Conservation (phyloP, 768 basidiomycete genomes). For the Lactifluus echinatus region DNA sequence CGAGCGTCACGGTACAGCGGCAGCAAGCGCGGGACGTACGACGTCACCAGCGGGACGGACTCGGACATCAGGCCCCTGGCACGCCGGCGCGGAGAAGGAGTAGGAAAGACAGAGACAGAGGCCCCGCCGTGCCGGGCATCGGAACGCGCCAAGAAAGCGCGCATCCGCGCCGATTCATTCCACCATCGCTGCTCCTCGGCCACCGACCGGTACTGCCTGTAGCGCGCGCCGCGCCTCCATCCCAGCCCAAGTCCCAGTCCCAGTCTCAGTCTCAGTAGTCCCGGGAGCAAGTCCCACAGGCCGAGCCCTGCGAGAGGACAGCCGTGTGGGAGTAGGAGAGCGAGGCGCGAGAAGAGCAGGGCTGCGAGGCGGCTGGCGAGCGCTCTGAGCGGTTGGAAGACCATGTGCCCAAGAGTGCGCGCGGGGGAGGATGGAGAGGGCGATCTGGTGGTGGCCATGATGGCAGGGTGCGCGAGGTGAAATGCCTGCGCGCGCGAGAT, state of each 20-base stretch:
- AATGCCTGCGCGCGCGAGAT: conserved; percentile 1
- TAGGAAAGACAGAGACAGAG: too few species aligned
- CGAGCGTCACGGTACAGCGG: conserved; percentile 30
- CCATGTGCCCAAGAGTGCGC: conserved; percentile 9
- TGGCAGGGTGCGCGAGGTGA: neutral
- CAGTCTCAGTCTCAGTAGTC: too few species aligned
- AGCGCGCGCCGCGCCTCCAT: too few species aligned
- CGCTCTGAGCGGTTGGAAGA: conserved; percentile 5
- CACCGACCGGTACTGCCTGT: conserved; percentile 22
- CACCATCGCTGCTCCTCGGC: conserved; percentile 28
- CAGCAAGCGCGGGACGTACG: conserved; percentile 33
- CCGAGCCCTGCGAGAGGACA: too few species aligned
- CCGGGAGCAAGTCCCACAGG: conserved; percentile 11
- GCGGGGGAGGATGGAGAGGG: neutral
- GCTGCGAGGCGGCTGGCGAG: conserved; percentile 4
- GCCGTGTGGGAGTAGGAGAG: neutral
- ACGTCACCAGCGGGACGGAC: conserved; percentile 22
- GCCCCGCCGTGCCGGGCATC: conserved; percentile 8
- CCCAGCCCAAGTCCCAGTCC: too few species aligned
- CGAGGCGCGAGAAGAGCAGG: neutral
- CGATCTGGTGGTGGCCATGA: neutral
- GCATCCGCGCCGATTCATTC: conserved; percentile 25
- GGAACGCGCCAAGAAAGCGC: conserved; percentile 21
- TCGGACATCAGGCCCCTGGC: conserved; percentile 1
- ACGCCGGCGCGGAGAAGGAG: too few species aligned